Conservation (phyloP, 2,329 filamentous ascomycete species). For the Claviceps sorghi region DNA sequence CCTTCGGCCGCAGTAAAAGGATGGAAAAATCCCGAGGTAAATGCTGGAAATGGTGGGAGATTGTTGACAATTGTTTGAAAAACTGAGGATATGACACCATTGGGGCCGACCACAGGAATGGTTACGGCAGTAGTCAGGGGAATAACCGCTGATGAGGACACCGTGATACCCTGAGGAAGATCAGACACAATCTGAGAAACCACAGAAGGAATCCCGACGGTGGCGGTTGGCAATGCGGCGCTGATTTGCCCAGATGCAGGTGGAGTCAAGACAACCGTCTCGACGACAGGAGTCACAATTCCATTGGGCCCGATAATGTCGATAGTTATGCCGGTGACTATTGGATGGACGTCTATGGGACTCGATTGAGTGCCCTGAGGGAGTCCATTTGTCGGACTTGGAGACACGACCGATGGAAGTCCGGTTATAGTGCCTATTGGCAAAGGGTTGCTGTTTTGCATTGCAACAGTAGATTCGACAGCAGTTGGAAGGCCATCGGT, state of each 20-base stretch:
- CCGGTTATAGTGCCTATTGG: slow-evolving; percentile 9
- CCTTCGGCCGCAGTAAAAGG: slow-evolving; percentile 6
- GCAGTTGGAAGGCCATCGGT: slow-evolving; percentile 16
- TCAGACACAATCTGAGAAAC: slow-evolving; percentile 8
- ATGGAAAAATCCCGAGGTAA: slow-evolving; percentile 5
- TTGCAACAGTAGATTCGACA: slow-evolving; percentile 17
- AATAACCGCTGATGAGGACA: slow-evolving; percentile 5
- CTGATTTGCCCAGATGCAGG: not conserved
- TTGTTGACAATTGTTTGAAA: slow-evolving; percentile 20
- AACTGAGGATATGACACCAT: slow-evolving; percentile 18
- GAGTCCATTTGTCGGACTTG: slow-evolving; percentile 5
- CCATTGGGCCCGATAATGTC: slow-evolving; percentile 19
- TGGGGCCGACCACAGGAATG: slow-evolving; percentile 15
- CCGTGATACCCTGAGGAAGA: slow-evolving; percentile 10
- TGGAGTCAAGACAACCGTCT: slow-evolving; percentile 13
- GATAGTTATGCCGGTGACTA: slow-evolving; percentile 18
- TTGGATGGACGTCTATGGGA: slow-evolving; percentile 7
- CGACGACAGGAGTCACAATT: slow-evolving; percentile 15
- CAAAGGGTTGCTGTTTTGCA: slow-evolving; percentile 11
- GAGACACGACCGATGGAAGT: slow-evolving; percentile 8
- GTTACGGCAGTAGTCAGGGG: slow-evolving; percentile 17
- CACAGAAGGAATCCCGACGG: slow-evolving; percentile 9
- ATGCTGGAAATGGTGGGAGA: slow-evolving; percentile 9
- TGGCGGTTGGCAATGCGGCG: slow-evolving; percentile 7
- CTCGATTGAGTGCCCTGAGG: slow-evolving; percentile 9